Conservation (phyloP, 2,329 filamentous ascomycete genomes). For the Fusarium mexicanum region DNA sequence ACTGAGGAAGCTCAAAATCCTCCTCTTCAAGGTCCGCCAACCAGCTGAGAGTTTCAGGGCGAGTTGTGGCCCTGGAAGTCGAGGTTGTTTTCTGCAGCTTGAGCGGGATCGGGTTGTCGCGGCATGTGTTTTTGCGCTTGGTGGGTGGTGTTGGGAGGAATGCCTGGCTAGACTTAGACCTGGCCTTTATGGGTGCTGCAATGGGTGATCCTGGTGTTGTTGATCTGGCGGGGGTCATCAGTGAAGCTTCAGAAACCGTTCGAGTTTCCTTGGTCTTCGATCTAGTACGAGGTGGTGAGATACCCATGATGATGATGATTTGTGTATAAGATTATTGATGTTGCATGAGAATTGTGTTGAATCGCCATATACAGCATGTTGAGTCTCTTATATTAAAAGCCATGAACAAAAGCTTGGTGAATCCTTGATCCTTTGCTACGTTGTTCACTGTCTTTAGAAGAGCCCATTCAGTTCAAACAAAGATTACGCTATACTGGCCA, state of each 20-base stretch:
- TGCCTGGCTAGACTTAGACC: background rate
- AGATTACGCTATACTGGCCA: background rate
- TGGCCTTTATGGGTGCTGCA: background rate
- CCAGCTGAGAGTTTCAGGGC: background rate
- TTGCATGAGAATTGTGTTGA: background rate
- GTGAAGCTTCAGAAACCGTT: background rate
- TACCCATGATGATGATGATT: slow-evolving; percentile 1
- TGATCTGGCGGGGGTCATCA: background rate
- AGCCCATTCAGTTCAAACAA: background rate
- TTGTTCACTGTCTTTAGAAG: background rate
- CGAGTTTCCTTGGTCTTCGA: background rate
- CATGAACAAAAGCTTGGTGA: background rate
- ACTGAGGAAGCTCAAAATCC: background rate
- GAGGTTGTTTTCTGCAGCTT: background rate
- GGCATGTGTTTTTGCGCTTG: background rate
- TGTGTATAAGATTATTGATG: background rate
- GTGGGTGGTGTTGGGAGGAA: background rate
- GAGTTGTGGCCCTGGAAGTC: background rate
- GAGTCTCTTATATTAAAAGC: background rate
- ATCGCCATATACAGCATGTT: background rate
- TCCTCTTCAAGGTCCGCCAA: background rate
- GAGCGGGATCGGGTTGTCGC: background rate
- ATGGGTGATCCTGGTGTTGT: background rate
- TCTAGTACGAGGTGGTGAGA: background rate
- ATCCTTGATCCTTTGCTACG: background rate